Evolutionary conservation across 345 rosid species (phyloP).

Genomic region (Brassica cretica): DNA sequence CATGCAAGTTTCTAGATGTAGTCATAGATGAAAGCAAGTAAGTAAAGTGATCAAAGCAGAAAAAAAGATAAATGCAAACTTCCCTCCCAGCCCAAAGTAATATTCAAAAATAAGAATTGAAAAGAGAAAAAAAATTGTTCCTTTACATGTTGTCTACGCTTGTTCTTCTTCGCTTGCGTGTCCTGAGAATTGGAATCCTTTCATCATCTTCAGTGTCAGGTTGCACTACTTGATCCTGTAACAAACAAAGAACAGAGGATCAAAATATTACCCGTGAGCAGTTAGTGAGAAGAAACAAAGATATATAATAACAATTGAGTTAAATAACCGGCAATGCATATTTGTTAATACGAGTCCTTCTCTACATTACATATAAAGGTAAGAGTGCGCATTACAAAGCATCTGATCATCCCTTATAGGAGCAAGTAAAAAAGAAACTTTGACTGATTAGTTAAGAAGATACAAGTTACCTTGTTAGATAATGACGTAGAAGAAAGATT

Average conservation of each 20-base stretch:
- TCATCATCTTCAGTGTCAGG: slow-evolving; percentile 41
- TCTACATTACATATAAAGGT: neutral
- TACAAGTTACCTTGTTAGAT: slow-evolving; percentile 53
- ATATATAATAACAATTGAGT: slow-evolving; percentile 15
- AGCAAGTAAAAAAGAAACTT: neutral
- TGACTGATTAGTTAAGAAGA: neutral
- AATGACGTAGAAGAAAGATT: slow-evolving; percentile 37
- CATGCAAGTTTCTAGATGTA: slow-evolving; percentile 24
- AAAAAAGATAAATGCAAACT: neutral
- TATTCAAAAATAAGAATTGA: neutral
- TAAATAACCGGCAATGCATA: neutral
- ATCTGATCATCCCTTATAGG: slow-evolving; percentile 1
- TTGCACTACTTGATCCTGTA: slow-evolving; percentile 46
- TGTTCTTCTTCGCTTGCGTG: slow-evolving; percentile 50
- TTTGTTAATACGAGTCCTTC: neutral
- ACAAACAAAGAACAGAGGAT: slow-evolving; percentile 15
- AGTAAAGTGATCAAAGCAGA: slow-evolving; percentile 18
- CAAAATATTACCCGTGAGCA: slow-evolving; percentile 1
- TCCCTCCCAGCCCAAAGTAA: slow-evolving; percentile 2
- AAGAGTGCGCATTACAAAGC: slow-evolving; percentile 1
- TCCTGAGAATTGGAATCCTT: slow-evolving; percentile 36
- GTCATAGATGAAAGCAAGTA: slow-evolving; percentile 12
- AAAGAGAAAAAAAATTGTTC: neutral
- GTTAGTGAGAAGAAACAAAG: neutral
- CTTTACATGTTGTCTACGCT: slow-evolving; percentile 46